phyloP scores from a whole-genome alignment of 2,329 filamentous ascomycete genomes.

The Herpotrichia juniperi region DNA sequence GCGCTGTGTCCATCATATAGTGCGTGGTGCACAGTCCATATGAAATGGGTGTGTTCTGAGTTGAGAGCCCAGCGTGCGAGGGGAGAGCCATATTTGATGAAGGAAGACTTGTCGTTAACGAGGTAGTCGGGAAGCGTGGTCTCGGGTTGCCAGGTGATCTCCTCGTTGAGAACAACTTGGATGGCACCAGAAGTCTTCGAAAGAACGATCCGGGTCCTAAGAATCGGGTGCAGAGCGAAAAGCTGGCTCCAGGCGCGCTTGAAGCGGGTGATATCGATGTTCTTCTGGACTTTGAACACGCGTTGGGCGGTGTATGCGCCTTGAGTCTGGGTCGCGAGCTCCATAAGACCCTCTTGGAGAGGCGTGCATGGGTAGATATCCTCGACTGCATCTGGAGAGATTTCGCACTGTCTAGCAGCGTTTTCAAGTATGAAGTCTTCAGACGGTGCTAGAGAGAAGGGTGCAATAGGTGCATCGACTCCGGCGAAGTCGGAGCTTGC shows the following conservation, averaged over 20 bases:
- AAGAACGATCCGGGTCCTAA: conserved; percentile 47
- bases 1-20: conserved; percentile 40
- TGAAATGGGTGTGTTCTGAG: conserved; percentile 19
- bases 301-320: conserved; percentile 10
- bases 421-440: conserved; percentile 10
- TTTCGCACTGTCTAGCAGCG: conserved; percentile 5
- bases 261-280: conserved; percentile 30
- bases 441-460: conserved; percentile 11
- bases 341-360: conserved; percentile 19
- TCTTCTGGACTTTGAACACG: conserved; percentile 8
- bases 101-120: neutral
- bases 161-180: conserved; percentile 19
- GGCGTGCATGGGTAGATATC: conserved; percentile 19
- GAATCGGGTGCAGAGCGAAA: conserved; percentile 49
- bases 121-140: conserved; percentile 11
- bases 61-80: conserved; percentile 21
- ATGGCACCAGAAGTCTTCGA: conserved; percentile 9
- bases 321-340: conserved; percentile 7
- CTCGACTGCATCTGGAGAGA: conserved; percentile 7
- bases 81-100: conserved; percentile 10
- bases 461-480: conserved; percentile 1
- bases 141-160: conserved; percentile 8
- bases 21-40: conserved; percentile 45
- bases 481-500: conserved; percentile 3
- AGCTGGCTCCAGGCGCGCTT: conserved; percentile 50